A percentile compares a stretch with the other conserved stretches of the same genome.
These are phyloP conservation scores for Massospora cicadina DNA, from an alignment of 371 early-diverging fungal species.

Conservation along the genomic window DNA sequence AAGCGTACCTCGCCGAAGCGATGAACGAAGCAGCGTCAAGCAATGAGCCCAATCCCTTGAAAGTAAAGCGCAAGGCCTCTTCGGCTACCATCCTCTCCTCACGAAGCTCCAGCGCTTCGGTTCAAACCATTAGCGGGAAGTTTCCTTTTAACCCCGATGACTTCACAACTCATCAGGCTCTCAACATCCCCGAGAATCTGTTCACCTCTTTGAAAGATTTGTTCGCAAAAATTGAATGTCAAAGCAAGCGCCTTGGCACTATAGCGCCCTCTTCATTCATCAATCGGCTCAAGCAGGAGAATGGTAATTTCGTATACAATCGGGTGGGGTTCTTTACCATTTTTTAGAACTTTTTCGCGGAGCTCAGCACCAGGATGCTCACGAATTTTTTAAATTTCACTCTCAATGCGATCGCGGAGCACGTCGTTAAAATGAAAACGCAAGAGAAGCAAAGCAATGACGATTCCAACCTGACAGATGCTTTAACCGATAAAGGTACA, in stretches of 20 bases:
- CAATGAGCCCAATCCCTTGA: constrained; percentile 1
- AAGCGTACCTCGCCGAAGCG: neutral
- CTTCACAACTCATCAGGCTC: constrained; percentile 23
- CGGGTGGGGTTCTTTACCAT: neutral
- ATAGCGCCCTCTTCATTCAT: constrained; percentile 78
- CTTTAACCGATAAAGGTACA: constrained; percentile 9
- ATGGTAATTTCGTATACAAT: too few relatives aligned
- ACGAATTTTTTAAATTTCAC: constrained; percentile 90
- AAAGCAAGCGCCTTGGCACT: constrained; percentile 67
- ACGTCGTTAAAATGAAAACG: constrained; percentile 42
- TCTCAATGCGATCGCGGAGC: constrained; percentile 81
- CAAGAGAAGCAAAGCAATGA: constrained; percentile 17
- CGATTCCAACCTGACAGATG: constrained; percentile 8
- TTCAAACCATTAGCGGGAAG: neutral
- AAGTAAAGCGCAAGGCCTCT: neutral
- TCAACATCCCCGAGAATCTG: constrained; percentile 56
- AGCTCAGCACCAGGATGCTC: constrained; percentile 93
- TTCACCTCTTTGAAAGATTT: constrained; percentile 73
- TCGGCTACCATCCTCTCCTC: neutral
- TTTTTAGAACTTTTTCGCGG: constrained; percentile 68
- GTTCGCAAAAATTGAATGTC: constrained; percentile 63
- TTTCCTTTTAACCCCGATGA: constrained; percentile 17
- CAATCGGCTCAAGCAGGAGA: constrained; percentile 66
- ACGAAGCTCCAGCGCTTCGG: neutral
- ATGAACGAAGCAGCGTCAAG: neutral